These are phyloP conservation scores for Nannizziopsis barbatae DNA, from an alignment of 2,329 filamentous ascomycete species.

Conservation along the genomic window DNA sequence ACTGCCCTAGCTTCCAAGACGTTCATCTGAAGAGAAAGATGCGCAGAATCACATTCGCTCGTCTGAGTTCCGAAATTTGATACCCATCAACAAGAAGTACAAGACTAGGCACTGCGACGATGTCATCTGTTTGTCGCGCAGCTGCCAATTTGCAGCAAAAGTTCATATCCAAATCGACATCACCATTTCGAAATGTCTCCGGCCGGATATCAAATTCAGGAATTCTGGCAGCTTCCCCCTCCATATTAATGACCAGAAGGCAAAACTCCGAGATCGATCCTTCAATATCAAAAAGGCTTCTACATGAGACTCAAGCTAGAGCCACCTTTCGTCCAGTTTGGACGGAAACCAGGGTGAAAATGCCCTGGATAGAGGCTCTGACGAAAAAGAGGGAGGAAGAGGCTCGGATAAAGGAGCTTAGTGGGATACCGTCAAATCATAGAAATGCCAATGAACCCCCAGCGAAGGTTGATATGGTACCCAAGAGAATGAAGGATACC, in stretches of 20 bases:
- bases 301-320: conserved; percentile 23
- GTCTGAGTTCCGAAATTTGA: too few species aligned
- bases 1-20: too few species aligned
- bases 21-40: too few species aligned
- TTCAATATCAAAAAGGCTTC: conserved; percentile 14
- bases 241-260: neutral
- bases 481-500: conserved; percentile 61
- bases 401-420: conserved; percentile 3
- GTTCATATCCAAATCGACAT: neutral
- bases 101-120: too few species aligned
- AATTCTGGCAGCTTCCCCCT: neutral
- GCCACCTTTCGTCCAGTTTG: conserved; percentile 18
- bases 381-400: conserved; percentile 41
- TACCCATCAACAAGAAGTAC: too few species aligned
- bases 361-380: conserved; percentile 59
- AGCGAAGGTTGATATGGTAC: conserved; percentile 45
- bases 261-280: neutral
- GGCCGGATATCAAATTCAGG: neutral
- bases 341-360: conserved; percentile 50
- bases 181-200: neutral
- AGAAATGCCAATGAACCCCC: conserved; percentile 35
- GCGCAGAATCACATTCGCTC: too few species aligned
- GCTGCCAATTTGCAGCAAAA: neutral
- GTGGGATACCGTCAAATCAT: conserved; percentile 21
- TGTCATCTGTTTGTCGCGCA: too few species aligned